Conservation (phyloP, 306 rosid genomes). For the Rubus idaeus region DNA sequence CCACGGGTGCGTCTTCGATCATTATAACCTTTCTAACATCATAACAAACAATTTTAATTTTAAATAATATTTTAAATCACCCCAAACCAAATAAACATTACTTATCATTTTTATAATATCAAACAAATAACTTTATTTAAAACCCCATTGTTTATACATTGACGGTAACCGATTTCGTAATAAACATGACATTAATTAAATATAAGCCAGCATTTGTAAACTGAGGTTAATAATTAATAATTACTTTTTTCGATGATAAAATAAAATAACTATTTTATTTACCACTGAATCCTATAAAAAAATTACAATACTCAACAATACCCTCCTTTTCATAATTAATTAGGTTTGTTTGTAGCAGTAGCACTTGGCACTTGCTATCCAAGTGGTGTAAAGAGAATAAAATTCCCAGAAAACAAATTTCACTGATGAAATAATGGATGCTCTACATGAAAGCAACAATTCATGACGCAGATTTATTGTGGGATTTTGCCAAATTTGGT, state of each 20-base stretch:
- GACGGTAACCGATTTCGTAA: too few relatives aligned
- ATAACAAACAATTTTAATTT: too few relatives aligned
- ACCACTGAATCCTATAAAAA: background rate
- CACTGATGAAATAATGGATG: background rate
- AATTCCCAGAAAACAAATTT: background rate
- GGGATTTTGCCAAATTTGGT: conserved; percentile 5
- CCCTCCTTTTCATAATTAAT: background rate
- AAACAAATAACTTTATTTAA: too few relatives aligned
- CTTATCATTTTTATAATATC: too few relatives aligned
- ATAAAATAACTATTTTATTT: background rate
- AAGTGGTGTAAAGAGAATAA: background rate
- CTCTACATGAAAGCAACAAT: conserved; percentile 16
- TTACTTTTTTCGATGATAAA: background rate
- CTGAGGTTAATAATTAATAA: background rate
- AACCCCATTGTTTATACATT: too few relatives aligned
- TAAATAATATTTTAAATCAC: too few relatives aligned
- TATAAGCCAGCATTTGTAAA: background rate
- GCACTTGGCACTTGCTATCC: conserved; percentile 10
- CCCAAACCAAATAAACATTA: too few relatives aligned
- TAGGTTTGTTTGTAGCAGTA: background rate
- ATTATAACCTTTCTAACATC: background rate
- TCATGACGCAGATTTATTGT: conserved; percentile 15
- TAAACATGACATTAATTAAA: background rate
- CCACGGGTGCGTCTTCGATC: background rate
- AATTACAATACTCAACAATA: background rate